Evolutionary conservation across 345 rosid genomes (phyloP).

Genomic region (Excoecaria cochinchinensis): DNA sequence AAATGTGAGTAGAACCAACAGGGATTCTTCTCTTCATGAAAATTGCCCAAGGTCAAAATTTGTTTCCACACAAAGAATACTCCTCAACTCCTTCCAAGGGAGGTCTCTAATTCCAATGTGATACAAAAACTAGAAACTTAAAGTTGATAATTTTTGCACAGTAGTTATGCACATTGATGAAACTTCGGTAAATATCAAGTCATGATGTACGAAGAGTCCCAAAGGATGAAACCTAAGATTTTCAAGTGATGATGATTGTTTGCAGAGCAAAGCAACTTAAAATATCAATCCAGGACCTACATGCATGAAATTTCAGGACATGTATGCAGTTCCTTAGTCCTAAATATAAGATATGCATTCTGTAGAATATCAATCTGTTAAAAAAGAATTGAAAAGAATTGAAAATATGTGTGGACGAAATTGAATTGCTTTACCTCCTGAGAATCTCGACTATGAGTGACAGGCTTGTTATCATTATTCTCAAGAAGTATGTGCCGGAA

Average conservation of each 20-base stretch:
- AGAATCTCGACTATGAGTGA: conserved; percentile 74
- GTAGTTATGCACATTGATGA: background rate
- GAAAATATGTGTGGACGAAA: background rate
- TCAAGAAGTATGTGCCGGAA: conserved; percentile 61
- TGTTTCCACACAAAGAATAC: background rate
- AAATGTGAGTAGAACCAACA: background rate
- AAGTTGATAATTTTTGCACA: background rate
- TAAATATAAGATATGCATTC: background rate
- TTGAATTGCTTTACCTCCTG: conserved; percentile 51
- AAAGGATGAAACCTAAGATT: too few species aligned
- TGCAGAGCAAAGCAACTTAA: background rate
- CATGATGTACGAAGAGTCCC: background rate
- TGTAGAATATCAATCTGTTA: background rate
- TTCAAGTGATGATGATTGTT: too few species aligned
- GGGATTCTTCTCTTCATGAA: background rate
- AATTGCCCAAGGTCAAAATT: background rate
- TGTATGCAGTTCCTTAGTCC: background rate
- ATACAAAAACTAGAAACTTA: background rate
- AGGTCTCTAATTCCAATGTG: background rate
- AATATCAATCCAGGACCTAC: too few species aligned
- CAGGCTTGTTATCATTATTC: conserved; percentile 76
- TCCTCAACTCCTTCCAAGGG: background rate
- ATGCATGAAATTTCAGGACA: background rate
- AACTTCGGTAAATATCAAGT: background rate
- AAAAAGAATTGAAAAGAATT: background rate